Evolutionary conservation across 116 monocot genomes (phyloP).

Genomic region (Posidonia oceanica): DNA sequence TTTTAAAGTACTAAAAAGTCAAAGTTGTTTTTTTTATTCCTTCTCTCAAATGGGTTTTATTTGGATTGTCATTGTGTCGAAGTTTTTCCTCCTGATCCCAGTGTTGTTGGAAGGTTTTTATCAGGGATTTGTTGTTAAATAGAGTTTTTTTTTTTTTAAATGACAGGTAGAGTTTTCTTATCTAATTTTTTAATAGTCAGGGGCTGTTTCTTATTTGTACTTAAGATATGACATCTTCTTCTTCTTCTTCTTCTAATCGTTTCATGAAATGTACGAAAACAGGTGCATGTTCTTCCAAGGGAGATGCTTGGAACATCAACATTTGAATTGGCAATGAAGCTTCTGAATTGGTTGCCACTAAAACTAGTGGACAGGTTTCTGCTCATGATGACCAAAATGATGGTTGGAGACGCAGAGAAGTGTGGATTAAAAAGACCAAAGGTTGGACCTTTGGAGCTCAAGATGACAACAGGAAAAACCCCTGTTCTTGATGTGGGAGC

Average conservation of each 20-base stretch:
- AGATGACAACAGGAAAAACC: conserved; percentile 66
- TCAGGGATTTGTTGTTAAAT: too few species aligned
- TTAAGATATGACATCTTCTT: too few species aligned
- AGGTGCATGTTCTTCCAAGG: conserved; percentile 79
- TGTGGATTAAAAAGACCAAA: conserved; percentile 57
- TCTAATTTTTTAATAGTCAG: too few species aligned
- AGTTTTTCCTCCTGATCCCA: too few species aligned
- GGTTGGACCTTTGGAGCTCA: conserved; percentile 69
- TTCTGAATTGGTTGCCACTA: conserved; percentile 53
- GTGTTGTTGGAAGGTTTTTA: too few species aligned
- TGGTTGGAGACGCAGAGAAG: conserved; percentile 46
- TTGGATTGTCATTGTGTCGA: too few species aligned
- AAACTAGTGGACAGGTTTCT: conserved; percentile 54
- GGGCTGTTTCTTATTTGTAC: too few species aligned
- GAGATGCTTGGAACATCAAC: conserved; percentile 65
- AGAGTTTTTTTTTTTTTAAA: too few species aligned
- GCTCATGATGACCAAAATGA: conserved; percentile 25
- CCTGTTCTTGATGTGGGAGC: conserved; percentile 75
- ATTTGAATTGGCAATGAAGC: conserved; percentile 56
- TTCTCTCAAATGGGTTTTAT: too few species aligned
- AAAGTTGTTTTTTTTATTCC: not conserved
- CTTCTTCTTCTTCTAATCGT: not conserved
- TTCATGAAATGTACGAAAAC: not conserved
- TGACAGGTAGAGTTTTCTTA: too few species aligned
- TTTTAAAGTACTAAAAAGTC: not conserved